A percentile compares a stretch with the other conserved stretches of the same genome.
Evolutionary conservation across 2,329 filamentous ascomycete species (phyloP).

Genomic region (Periconia sp.): DNA sequence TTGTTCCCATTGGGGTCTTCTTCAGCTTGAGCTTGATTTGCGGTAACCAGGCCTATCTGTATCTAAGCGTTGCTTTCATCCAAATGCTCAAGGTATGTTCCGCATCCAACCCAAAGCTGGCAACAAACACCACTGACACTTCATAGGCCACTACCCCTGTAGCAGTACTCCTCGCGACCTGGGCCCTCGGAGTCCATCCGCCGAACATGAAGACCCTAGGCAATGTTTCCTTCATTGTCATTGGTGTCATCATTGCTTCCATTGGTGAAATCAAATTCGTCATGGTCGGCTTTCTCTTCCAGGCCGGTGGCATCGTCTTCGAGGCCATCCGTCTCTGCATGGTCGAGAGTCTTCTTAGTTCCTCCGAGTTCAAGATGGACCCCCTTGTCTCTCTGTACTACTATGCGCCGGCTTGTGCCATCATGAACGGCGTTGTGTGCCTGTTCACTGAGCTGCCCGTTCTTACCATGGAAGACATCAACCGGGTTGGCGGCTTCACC

Average conservation of each 20-base stretch:
- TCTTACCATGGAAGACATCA: constrained; percentile 72
- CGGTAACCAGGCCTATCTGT: constrained; percentile 93
- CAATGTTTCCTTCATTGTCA: constrained; percentile 92
- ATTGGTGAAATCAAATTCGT: constrained; percentile 96
- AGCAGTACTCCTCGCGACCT: constrained; percentile 87
- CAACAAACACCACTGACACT: constrained; percentile 17
- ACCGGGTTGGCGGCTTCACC: constrained; percentile 73
- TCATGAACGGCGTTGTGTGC: constrained; percentile 78
- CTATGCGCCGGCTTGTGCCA: constrained; percentile 82
- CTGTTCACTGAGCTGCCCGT: constrained; percentile 75
- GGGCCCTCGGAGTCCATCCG: constrained; percentile 82
- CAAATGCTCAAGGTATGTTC: constrained; percentile 91
- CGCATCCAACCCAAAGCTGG: background rate
- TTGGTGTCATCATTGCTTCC: constrained; percentile 93
- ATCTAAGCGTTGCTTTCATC: constrained; percentile 94
- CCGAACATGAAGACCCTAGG: constrained; percentile 85
- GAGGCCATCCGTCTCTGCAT: constrained; percentile 84
- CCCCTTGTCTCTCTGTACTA: constrained; percentile 88
- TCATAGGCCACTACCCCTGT: constrained; percentile 88
- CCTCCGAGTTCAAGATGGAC: constrained; percentile 90
- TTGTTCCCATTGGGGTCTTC: constrained; percentile 93
- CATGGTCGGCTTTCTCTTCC: constrained; percentile 77
- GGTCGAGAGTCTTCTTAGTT: constrained; percentile 82
- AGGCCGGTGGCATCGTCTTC: constrained; percentile 78
- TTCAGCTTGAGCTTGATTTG: constrained; percentile 97